Evolutionary conservation across 805 yeast species (phyloP).

Genomic region (Nakazawaea ambrosiae): DNA sequence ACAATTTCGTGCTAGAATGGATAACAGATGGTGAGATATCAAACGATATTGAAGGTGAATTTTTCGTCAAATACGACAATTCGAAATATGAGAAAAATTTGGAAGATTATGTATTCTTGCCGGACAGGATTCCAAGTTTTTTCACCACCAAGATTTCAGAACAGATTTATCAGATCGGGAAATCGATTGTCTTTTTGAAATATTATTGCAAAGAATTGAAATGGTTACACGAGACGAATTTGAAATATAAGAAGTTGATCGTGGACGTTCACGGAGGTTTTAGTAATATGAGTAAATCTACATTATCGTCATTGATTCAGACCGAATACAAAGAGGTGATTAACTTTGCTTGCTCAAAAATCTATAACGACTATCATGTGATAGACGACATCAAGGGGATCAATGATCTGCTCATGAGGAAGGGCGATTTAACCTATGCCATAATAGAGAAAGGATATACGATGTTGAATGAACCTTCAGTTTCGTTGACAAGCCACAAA

Average conservation of each 20-base stretch:
- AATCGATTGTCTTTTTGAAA: conserved; percentile 57
- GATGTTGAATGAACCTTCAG: conserved; percentile 54
- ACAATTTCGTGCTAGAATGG: conserved; percentile 59
- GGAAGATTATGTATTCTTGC: conserved; percentile 18
- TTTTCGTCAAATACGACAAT: conserved; percentile 35
- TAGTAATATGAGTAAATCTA: conserved; percentile 19
- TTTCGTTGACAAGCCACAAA: conserved; percentile 55
- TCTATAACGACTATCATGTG: conserved; percentile 44
- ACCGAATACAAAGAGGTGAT: conserved; percentile 47
- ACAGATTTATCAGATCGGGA: conserved; percentile 62
- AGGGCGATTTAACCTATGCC: conserved; percentile 76
- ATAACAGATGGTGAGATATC: conserved; percentile 54
- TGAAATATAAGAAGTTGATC: conserved; percentile 14
- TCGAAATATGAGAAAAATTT: not conserved
- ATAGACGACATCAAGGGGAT: conserved; percentile 51
- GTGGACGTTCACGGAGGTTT: conserved; percentile 21
- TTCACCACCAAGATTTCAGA: conserved; percentile 31
- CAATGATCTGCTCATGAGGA: conserved; percentile 62
- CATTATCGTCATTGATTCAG: conserved; percentile 27
- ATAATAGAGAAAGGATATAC: conserved; percentile 49
- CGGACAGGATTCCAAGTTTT: conserved; percentile 41
- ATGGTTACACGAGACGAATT: conserved; percentile 48
- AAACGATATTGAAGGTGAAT: conserved; percentile 41
- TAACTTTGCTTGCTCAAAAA: conserved; percentile 38
- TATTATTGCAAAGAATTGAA: conserved; percentile 58